These are phyloP conservation scores for Pterocarpus macrocarpus DNA, from an alignment of 306 rosid species.

Conservation along the genomic window DNA sequence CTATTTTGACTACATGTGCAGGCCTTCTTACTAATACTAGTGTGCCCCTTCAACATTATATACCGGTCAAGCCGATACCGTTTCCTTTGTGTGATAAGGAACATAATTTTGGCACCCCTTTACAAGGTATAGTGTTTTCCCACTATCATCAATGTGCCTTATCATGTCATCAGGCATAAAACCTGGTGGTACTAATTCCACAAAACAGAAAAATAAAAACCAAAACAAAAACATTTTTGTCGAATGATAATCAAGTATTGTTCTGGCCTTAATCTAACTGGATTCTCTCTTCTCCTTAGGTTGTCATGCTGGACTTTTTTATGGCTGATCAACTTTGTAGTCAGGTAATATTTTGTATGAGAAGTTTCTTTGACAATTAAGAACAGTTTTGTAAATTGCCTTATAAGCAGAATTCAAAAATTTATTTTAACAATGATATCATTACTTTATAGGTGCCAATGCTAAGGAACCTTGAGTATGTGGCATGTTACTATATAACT, in stretches of 20 bases:
- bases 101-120: slow-evolving; percentile 88
- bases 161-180: slow-evolving; percentile 43
- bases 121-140: slow-evolving; percentile 72
- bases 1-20: slow-evolving; percentile 49
- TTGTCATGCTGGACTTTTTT: slow-evolving; percentile 99
- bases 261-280: slow-evolving; percentile 39
- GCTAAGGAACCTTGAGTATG: slow-evolving; percentile 87
- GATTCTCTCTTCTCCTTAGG: slow-evolving; percentile 58
- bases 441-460: slow-evolving; percentile 73
- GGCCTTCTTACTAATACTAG: slow-evolving; percentile 71
- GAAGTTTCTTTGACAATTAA: background rate
- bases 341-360: slow-evolving; percentile 66
- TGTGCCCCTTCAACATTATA: slow-evolving; percentile 83
- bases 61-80: slow-evolving; percentile 83
- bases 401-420: background rate
- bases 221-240: background rate
- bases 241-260: background rate
- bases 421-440: background rate
- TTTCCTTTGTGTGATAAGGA: slow-evolving; percentile 85
- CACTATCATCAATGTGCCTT: slow-evolving; percentile 25
- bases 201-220: background rate
- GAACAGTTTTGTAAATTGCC: background rate
- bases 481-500: slow-evolving; percentile 93
- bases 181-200: slow-evolving; percentile 26
- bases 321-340: slow-evolving; percentile 99